Percentiles rank a stretch among this genome's conserved stretches.
Evolutionary conservation across 2,329 filamentous ascomycete species (phyloP).

Genomic region (Zelopaecilomyces penicillatus): DNA sequence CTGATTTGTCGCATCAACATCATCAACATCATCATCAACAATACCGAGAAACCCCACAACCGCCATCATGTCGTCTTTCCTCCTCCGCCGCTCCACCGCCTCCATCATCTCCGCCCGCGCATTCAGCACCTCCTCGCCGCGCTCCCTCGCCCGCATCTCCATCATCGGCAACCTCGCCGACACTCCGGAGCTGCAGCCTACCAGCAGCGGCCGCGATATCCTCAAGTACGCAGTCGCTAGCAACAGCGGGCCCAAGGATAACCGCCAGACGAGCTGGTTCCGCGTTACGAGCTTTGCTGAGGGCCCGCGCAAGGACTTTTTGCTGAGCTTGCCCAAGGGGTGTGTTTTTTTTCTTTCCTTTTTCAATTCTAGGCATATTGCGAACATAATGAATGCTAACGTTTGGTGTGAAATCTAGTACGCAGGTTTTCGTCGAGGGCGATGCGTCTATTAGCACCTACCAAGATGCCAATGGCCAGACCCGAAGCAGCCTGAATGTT

Average conservation of each 20-base stretch:
- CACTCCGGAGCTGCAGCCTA: constrained; percentile 65
- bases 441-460: constrained; percentile 63
- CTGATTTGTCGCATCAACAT: not conserved
- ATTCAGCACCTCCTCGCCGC: constrained; percentile 65
- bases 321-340: constrained; percentile 76
- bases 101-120: constrained; percentile 48
- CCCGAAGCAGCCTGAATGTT: constrained; percentile 56
- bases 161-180: constrained; percentile 79
- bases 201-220: constrained; percentile 63
- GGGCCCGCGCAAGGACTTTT: constrained; percentile 60
- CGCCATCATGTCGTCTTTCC: constrained; percentile 36
- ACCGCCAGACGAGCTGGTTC: constrained; percentile 80
- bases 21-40: not conserved
- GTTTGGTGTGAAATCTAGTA: constrained; percentile 37
- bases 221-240: constrained; percentile 71
- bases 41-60: not conserved
- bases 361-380: not conserved
- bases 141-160: constrained; percentile 68
- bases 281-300: constrained; percentile 66
- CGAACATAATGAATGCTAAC: not conserved
- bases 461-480: constrained; percentile 63
- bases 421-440: constrained; percentile 75
- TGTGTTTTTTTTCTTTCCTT: constrained; percentile 40
- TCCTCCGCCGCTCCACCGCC: constrained; percentile 43
- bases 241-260: constrained; percentile 56